Percentiles rank a stretch among this genome's conserved stretches.
These are phyloP conservation scores for Xylaria sp. DNA, from an alignment of 2,329 filamentous ascomycete genomes.

Conservation along the genomic window DNA sequence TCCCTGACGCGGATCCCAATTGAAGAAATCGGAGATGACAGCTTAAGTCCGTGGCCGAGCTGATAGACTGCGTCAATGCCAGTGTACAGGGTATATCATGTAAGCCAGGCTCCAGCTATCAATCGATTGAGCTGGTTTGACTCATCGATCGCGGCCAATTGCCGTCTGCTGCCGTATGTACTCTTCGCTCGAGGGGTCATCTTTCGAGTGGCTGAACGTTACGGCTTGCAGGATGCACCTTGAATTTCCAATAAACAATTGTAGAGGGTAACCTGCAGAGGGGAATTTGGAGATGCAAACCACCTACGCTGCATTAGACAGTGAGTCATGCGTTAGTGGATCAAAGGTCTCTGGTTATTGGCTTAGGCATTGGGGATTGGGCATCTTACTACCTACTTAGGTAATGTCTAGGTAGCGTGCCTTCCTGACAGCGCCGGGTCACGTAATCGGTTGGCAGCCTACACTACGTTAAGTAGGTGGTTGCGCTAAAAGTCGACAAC, in stretches of 20 bases:
- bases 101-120: neutral
- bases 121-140: neutral
- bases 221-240: neutral
- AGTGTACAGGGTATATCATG: too few relatives aligned
- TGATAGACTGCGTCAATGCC: neutral
- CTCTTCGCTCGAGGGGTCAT: too few relatives aligned
- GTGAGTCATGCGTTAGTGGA: neutral
- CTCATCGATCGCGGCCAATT: slow-evolving; percentile 8
- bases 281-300: neutral
- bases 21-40: slow-evolving; percentile 15
- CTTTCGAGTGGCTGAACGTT: neutral
- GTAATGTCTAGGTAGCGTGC: neutral
- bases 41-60: slow-evolving; percentile 4
- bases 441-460: neutral
- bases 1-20: neutral
- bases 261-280: neutral
- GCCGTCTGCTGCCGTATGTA: neutral
- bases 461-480: neutral
- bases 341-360: neutral
- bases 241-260: neutral
- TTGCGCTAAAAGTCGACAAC: too few relatives aligned
- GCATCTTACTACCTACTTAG: too few relatives aligned
- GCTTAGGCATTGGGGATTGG: neutral
- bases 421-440: neutral
- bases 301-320: neutral